These are phyloP conservation scores for Penicillium griseofulvum DNA, from an alignment of 2,329 filamentous ascomycete genomes.

Conservation along the genomic window DNA sequence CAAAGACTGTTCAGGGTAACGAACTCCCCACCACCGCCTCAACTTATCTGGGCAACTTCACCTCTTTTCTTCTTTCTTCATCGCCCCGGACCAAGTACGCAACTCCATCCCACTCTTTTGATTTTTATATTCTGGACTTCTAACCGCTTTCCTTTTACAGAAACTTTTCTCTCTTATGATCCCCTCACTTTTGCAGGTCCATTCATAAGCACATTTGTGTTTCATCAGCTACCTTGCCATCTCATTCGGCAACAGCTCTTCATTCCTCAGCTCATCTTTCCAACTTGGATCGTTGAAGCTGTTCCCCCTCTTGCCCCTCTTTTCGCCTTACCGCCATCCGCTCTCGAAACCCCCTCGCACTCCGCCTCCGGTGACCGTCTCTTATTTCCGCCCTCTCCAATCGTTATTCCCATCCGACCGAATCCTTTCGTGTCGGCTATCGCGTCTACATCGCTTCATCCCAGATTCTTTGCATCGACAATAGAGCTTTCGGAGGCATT, in stretches of 20 bases:
- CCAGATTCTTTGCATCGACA: conserved; percentile 13
- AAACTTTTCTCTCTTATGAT: conserved; percentile 17
- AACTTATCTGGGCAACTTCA: conserved; percentile 13
- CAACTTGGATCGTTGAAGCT: conserved; percentile 14
- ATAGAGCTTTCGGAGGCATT: conserved; percentile 20
- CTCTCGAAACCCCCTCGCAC: conserved; percentile 17
- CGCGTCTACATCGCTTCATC: conserved; percentile 2
- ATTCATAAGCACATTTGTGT: conserved; percentile 18
- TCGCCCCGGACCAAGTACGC: conserved; percentile 6
- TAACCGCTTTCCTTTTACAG: neutral
- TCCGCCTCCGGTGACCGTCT: conserved; percentile 15
- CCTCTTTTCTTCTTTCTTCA: conserved; percentile 13
- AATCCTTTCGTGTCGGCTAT: conserved; percentile 9
- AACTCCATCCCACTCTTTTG: neutral
- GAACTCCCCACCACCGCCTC: conserved; percentile 23
- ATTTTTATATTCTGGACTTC: neutral
- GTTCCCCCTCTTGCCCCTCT: conserved; percentile 19
- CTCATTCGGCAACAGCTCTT: conserved; percentile 5
- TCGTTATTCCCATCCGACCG: conserved; percentile 13
- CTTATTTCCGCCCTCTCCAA: conserved; percentile 4
- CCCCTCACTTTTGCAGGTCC: conserved; percentile 22
- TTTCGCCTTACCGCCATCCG: conserved; percentile 16
- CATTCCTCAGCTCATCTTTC: neutral
- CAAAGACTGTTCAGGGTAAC: neutral
- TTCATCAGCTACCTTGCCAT: conserved; percentile 10